Base-by-base conservation (phyloP, 768 basidiomycete genomes). In the Mycena maculata region DNA sequence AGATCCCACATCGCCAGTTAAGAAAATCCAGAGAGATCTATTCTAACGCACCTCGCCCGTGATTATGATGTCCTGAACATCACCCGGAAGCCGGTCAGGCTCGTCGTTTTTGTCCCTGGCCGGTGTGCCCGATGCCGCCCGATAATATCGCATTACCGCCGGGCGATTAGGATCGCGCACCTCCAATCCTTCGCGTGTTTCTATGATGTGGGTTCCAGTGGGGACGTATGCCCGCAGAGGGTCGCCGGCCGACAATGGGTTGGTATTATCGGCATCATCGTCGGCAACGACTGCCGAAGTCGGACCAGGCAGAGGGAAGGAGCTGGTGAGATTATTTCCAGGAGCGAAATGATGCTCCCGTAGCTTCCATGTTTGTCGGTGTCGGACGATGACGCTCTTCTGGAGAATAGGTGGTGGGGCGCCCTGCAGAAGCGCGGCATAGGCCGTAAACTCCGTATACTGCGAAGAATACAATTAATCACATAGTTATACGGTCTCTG, bases 361-460 rank as follows among this genome's bases (percentile, higher is more conserved):
- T 45, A 98, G 79, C 73, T 90, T 91, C 95, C 95, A 97, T 0
- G 94, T 94, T 74, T 98, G 96, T 20, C 87, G 89, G 76, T 98
- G 95, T 71, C 91, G 87, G 1, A 92, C 94, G 28, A 93, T 89
- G 52, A 90, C 82, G 48, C 91, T 90, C 45, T 88, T 87, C 71
- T 92, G 88, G n/a, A 97, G 79, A 11, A 85, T 81, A 0, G 85
- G 76, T 4, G 93, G 91, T 5, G 87, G 78, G 0, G 83, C 90
- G 22, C 92, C 94, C 9, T 86, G 83, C n/a, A 93, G 83, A 63
- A 96, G 83, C 23, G 86, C 85, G 25, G 91, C 90, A 73, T 97
- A 98, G 9, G 92, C 90, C 41, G 88, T 87, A 75, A 98, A 98
- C 71, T 95, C 92, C 22, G 88, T 89, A 73, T 92, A 94, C 92